A percentile compares a stretch with the other conserved stretches of the same genome.
Conservation (phyloP, 306 rosid species). For the Lablab purpureus region DNA sequence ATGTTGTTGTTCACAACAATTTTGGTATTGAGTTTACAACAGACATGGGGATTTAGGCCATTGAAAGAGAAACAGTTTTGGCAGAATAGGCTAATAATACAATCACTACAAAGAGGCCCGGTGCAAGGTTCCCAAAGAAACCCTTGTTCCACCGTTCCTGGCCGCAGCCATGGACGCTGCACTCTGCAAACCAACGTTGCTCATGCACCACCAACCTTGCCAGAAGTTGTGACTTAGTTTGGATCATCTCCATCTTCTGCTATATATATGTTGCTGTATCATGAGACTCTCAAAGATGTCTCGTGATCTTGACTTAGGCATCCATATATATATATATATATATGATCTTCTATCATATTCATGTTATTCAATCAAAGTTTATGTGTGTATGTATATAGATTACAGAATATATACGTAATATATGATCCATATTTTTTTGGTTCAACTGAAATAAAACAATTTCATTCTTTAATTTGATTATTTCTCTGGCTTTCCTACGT, state of each 20-base stretch:
- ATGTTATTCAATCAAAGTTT: background rate
- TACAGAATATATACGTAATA: conserved; percentile 1
- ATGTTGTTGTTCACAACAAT: conserved; percentile 38
- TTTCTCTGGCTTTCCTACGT: conserved; percentile 3
- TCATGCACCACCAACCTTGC: conserved; percentile 31
- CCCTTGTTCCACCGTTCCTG: conserved; percentile 53
- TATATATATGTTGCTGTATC: background rate
- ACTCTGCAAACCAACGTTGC: conserved; percentile 4
- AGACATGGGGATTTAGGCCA: conserved; percentile 42
- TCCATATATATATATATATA: background rate
- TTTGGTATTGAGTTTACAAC: conserved; percentile 25
- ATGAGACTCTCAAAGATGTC: background rate
- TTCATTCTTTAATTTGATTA: conserved; percentile 28
- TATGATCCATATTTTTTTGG: background rate
- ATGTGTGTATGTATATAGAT: background rate
- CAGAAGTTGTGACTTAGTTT: background rate
- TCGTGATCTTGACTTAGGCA: background rate
- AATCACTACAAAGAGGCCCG: conserved; percentile 49
- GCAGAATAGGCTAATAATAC: background rate
- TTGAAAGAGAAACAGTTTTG: conserved; percentile 33
- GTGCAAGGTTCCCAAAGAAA: conserved; percentile 28
- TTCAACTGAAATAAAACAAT: background rate
- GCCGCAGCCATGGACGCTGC: conserved; percentile 46
- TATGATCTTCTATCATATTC: background rate
- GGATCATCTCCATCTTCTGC: background rate